Base-by-base conservation (phyloP, 768 basidiomycete species). In the Stropharia rugosoannulata region DNA sequence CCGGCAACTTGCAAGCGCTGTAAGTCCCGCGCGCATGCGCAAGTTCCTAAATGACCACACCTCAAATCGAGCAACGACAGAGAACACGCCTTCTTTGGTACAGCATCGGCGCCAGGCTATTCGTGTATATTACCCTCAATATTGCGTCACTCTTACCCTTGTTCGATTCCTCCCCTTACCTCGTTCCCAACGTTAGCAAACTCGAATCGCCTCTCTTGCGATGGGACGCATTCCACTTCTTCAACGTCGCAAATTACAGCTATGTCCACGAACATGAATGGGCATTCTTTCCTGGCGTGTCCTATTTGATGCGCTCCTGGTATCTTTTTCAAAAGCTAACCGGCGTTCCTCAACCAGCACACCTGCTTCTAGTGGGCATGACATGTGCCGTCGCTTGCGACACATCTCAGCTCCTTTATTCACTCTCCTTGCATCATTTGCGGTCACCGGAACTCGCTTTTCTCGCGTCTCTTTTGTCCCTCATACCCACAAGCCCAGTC, bases 181-280 rank as follows among this genome's bases (percentile, higher is more conserved):
- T 76, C 37, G 53, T 68, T 25, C 51, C 64, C n/a, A 42, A 19
- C 46, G 47, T 51, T 11, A 36, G 32, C 41, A 25, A 16, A 13
- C 29, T 49, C 15, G 48, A 54, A 12, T 56, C 54, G 37, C 67
- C 70, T 7, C 66, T 85, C 2, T 73, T 94, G 9, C 83, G 94
- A 61, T 99, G 96, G 97, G 96, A 98, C 66, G 77, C 78, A 2
- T 80, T 98, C 60, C 88, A 97, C 70, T 98, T 94, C 68, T 62
- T 75, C 5, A 78, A 81, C 62, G 82, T 93, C 51, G 90, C 93
- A 0, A 63, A 75, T 25, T 56, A 80, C 10, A 81, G 76, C 45
- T 81, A 81, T 60, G 61, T 70, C 27, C 85, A 83, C 66, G 96
- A 98, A 66, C 81, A 96, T 62, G 78, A 91, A 60, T 90, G 90